Percentiles rank a stretch among this genome's conserved stretches.
phyloP scores from a whole-genome alignment of 179 eudicot genomes.

The Drosera spatulata region DNA sequence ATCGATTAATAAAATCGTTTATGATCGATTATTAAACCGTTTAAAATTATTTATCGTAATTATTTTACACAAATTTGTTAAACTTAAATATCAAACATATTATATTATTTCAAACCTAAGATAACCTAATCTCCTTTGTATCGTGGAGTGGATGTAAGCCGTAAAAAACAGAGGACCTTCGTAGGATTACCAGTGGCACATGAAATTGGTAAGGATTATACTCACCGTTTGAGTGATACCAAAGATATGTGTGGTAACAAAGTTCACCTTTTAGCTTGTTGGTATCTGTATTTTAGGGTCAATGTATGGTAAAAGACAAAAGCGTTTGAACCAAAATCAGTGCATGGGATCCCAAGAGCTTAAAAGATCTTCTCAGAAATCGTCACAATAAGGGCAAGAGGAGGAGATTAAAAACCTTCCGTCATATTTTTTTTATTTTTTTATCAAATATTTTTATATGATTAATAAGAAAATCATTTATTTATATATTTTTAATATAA shows the following conservation, averaged over 20 bases:
- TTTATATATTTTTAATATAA: too few relatives aligned
- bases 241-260: too few relatives aligned
- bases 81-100: too few relatives aligned
- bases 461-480: too few relatives aligned
- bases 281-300: conserved; percentile 18
- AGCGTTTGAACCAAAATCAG: conserved; percentile 13
- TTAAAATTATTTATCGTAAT: too few relatives aligned
- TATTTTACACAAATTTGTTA: too few relatives aligned
- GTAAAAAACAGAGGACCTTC: conserved; percentile 15
- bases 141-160: conserved; percentile 6
- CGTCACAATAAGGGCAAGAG: conserved; percentile 18
- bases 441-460: too few relatives aligned
- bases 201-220: conserved; percentile 25
- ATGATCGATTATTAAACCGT: too few relatives aligned
- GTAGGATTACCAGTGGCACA: conserved; percentile 13
- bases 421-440: too few relatives aligned
- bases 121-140: too few relatives aligned
- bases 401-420: conserved; percentile 32
- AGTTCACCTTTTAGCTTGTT: neutral
- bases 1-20: too few relatives aligned
- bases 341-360: conserved; percentile 34
- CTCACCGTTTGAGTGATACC: neutral
- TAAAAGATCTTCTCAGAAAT: conserved; percentile 33
- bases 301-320: conserved; percentile 22
- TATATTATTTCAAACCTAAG: too few relatives aligned